Conservation (phyloP, 1,139 yeast species). For the Yamadazyma songkhlaensis region DNA sequence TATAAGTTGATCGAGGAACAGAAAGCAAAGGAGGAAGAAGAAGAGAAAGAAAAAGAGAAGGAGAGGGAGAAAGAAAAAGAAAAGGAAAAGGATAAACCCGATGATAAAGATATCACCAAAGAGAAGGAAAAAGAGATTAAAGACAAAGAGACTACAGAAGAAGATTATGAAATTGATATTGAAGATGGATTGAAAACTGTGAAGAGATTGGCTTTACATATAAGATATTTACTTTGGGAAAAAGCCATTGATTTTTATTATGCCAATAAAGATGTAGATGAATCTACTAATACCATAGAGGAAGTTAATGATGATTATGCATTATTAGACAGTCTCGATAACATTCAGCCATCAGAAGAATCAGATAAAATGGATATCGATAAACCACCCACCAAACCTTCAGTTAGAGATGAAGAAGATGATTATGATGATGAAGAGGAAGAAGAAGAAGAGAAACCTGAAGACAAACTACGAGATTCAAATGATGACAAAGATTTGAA, state of each 20-base stretch:
- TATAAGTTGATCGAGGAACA: slow-evolving; percentile 1
- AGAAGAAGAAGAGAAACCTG: slow-evolving; percentile 16
- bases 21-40: slow-evolving; percentile 10
- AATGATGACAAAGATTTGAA: slow-evolving; percentile 2
- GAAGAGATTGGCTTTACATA: slow-evolving; percentile 56
- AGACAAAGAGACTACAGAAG: slow-evolving; percentile 12
- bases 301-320: slow-evolving; percentile 40
- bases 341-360: slow-evolving; percentile 17
- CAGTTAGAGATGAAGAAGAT: slow-evolving; percentile 33
- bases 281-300: slow-evolving; percentile 24
- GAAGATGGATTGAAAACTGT: slow-evolving; percentile 51
- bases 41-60: slow-evolving; percentile 10
- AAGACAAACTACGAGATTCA: slow-evolving; percentile 1
- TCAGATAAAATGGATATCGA: slow-evolving; percentile 18
- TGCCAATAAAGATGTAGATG: slow-evolving; percentile 26
- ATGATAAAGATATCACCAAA: slow-evolving; percentile 9
- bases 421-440: slow-evolving; percentile 43
- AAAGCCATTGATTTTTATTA: slow-evolving; percentile 62
- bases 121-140: slow-evolving; percentile 9
- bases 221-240: slow-evolving; percentile 71
- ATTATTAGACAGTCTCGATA: slow-evolving; percentile 32
- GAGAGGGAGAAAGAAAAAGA: slow-evolving; percentile 5
- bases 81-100: slow-evolving; percentile 5
- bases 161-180: slow-evolving; percentile 25
- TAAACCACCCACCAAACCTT: slow-evolving; percentile 16